Percentiles rank a stretch among this genome's conserved stretches.
Conservation (phyloP, 2,329 filamentous ascomycete species). For the Helotiales sp. region DNA sequence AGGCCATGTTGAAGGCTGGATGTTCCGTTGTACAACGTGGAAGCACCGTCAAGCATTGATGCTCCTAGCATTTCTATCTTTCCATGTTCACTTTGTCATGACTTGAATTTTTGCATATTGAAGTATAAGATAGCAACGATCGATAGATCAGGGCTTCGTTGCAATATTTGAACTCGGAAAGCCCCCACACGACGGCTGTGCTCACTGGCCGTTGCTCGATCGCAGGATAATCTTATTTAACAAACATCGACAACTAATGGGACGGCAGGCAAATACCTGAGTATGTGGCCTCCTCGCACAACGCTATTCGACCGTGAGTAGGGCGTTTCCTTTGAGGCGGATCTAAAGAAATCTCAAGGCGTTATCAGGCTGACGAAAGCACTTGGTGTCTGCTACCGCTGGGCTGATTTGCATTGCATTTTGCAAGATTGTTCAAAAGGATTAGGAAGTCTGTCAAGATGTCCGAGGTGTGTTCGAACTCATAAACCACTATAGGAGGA, state of each 20-base stretch:
- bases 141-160: too few relatives aligned
- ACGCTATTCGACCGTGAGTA: not conserved
- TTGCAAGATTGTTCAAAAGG: not conserved
- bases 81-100: too few relatives aligned
- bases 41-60: too few relatives aligned
- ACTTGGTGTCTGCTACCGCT: not conserved
- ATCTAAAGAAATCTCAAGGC: not conserved
- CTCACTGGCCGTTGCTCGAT: not conserved
- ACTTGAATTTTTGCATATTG: too few relatives aligned
- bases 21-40: too few relatives aligned
- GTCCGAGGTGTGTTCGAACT: not conserved
- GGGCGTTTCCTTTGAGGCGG: not conserved
- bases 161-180: too few relatives aligned
- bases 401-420: not conserved
- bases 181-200: not conserved
- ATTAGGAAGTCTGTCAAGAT: not conserved
- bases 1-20: too few relatives aligned
- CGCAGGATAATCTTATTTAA: not conserved
- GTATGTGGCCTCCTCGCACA: not conserved
- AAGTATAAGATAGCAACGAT: too few relatives aligned
- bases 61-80: too few relatives aligned
- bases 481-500: not conserved
- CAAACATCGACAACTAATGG: not conserved
- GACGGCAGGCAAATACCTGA: not conserved
- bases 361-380: not conserved